phyloP scores from a whole-genome alignment of 2,329 filamentous ascomycete genomes.

The Elsinoe arachidis region DNA sequence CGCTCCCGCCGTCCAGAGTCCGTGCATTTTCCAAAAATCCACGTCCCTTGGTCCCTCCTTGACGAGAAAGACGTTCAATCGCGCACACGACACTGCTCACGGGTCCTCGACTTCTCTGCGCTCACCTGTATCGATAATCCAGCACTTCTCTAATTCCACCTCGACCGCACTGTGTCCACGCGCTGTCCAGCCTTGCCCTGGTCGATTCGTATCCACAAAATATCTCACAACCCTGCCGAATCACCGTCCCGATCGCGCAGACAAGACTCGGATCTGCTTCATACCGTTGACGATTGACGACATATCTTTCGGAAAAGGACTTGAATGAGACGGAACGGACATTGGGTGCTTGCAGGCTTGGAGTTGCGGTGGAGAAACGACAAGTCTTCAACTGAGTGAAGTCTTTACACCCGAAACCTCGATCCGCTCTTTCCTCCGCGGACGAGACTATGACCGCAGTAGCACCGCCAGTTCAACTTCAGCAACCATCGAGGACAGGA shows the following conservation, averaged over 20 bases:
- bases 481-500: constrained; percentile 52
- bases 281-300: neutral
- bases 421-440: constrained; percentile 4
- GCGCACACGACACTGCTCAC: neutral
- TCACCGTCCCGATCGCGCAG: neutral
- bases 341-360: neutral
- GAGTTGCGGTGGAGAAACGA: constrained; percentile 9
- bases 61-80: neutral
- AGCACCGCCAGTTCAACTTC: constrained; percentile 55
- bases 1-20: neutral
- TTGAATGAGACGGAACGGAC: constrained; percentile 1
- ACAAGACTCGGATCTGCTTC: neutral
- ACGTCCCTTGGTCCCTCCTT: constrained; percentile 10
- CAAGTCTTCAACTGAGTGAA: neutral
- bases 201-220: neutral
- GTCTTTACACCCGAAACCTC: neutral
- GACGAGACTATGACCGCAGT: constrained; percentile 52
- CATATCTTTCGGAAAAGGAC: neutral
- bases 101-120: neutral
- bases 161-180: neutral
- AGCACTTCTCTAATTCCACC: too few relatives aligned
- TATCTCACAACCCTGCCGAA: neutral
- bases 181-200: neutral
- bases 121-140: neutral
- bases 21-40: constrained; percentile 6